Conservation (phyloP, 768 basidiomycete species). For the Russula foetens region DNA sequence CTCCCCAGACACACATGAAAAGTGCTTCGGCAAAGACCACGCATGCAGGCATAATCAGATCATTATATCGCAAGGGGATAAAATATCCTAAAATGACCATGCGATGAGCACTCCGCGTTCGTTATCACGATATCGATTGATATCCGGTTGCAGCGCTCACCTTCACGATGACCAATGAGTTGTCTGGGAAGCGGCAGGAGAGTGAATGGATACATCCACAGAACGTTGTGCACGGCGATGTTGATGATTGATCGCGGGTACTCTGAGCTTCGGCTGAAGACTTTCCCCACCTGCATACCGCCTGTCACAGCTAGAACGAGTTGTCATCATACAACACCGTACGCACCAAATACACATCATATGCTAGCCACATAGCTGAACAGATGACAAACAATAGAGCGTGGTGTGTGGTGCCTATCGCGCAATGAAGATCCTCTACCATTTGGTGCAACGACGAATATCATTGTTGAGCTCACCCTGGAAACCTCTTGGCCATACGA, state of each 20-base stretch:
- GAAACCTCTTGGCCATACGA: too few species aligned
- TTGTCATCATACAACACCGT: neutral
- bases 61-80: accelerated
- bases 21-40: neutral
- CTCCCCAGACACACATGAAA: neutral
- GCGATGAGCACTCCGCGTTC: too few species aligned
- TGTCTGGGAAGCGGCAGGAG: neutral
- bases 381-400: neutral
- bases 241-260: neutral
- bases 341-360: neutral
- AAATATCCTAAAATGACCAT: neutral
- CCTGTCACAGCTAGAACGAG: neutral
- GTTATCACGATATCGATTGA: too few species aligned
- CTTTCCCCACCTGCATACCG: neutral
- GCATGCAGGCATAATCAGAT: neutral
- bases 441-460: neutral
- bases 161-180: neutral
- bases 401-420: neutral
- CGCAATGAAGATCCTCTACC: neutral
- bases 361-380: neutral
- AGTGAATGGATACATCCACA: neutral
- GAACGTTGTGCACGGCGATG: neutral
- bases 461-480: neutral
- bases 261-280: neutral
- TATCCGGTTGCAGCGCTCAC: neutral